These are phyloP conservation scores for Paramecium sexaurelia DNA, from an alignment of 73 alveolate species.

Conservation along the genomic window DNA sequence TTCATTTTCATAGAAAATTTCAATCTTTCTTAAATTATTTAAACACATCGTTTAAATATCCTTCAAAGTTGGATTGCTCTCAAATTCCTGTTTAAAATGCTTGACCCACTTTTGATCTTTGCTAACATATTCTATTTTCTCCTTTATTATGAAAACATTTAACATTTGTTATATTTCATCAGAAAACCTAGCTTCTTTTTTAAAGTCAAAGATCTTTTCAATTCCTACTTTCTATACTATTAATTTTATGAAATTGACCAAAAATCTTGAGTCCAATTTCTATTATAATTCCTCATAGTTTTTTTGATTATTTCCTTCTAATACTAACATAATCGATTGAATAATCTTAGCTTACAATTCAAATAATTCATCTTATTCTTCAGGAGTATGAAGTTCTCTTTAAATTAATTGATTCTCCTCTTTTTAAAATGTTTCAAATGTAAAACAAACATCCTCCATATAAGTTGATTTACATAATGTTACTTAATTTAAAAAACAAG, in stretches of 20 bases:
- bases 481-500: neutral
- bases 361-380: neutral
- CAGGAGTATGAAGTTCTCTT: conserved; percentile 19
- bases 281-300: neutral
- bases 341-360: conserved; percentile 20
- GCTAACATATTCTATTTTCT: neutral
- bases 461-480: conserved; percentile 14
- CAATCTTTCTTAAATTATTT: neutral
- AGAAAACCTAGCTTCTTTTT: neutral
- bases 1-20: conserved; percentile 2
- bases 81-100: neutral
- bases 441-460: conserved; percentile 30
- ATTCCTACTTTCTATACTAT: neutral
- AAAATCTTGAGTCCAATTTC: neutral
- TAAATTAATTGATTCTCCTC: neutral
- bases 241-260: neutral
- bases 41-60: neutral
- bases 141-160: neutral
- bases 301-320: conserved; percentile 7
- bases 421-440: neutral
- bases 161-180: conserved; percentile 15
- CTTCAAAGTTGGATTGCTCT: neutral
- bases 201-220: neutral
- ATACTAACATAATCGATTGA: neutral
- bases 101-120: neutral